Conservation (phyloP, 169 alveolate genomes). For the Eimeria tenella region DNA sequence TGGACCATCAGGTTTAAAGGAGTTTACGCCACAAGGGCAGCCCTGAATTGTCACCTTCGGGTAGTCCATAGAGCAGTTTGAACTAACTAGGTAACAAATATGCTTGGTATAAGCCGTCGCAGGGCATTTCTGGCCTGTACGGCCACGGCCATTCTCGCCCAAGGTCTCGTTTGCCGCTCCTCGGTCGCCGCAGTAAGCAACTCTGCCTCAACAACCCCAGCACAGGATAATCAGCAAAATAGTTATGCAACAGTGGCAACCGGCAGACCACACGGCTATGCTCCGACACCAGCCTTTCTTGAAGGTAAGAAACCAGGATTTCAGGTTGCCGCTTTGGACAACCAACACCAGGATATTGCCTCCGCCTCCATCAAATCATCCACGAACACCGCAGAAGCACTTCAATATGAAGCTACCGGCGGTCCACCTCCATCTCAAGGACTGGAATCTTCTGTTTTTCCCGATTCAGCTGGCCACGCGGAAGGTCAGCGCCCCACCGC, state of each 20-base stretch:
- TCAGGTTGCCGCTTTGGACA: slow-evolving; percentile 44
- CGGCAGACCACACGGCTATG: slow-evolving; percentile 3
- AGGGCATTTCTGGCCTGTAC: slow-evolving; percentile 38
- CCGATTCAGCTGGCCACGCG: background rate
- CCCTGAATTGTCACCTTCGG: too few species aligned
- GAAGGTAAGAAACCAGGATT: slow-evolving; percentile 39
- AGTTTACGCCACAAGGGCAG: background rate
- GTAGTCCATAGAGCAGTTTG: slow-evolving; percentile 11
- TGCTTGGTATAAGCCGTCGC: slow-evolving; percentile 33
- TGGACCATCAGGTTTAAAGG: slow-evolving; percentile 24
- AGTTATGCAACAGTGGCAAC: background rate
- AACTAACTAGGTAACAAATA: slow-evolving; percentile 52
- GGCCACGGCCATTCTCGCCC: slow-evolving; percentile 40
- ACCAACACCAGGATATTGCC: background rate
- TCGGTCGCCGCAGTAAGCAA: slow-evolving; percentile 6
- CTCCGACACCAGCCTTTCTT: background rate
- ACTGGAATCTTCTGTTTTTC: background rate
- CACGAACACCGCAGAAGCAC: background rate
- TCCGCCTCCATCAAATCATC: background rate
- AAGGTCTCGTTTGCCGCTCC: slow-evolving; percentile 3
- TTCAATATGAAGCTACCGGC: background rate
- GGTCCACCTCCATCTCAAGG: background rate
- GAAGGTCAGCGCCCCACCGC: background rate
- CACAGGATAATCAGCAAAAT: background rate
- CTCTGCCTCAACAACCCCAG: background rate